These are phyloP conservation scores for Kalmusia sp. DNA, from an alignment of 2,329 filamentous ascomycete genomes.

Conservation along the genomic window DNA sequence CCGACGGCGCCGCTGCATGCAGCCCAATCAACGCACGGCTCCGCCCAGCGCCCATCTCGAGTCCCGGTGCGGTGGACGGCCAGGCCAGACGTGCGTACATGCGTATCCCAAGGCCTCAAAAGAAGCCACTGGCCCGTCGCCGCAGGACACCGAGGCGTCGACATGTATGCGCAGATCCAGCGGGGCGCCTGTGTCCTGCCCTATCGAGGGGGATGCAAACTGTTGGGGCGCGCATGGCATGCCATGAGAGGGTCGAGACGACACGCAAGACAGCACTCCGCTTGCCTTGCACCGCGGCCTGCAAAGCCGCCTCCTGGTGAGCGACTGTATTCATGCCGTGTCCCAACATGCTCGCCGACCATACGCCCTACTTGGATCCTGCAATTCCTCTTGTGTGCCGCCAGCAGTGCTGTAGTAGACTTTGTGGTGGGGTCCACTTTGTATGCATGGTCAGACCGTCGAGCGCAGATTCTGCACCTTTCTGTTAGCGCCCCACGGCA, in stretches of 20 bases:
- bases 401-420: neutral
- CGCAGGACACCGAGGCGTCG: neutral
- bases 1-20: slow-evolving; percentile 22
- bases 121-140: slow-evolving; percentile 9
- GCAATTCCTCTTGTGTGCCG: slow-evolving; percentile 1
- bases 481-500: slow-evolving; percentile 20
- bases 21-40: slow-evolving; percentile 14
- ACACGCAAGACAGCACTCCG: neutral
- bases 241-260: neutral
- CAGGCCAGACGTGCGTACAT: slow-evolving; percentile 18
- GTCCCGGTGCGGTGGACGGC: slow-evolving; percentile 19
- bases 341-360: neutral
- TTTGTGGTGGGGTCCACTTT: slow-evolving; percentile 1
- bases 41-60: slow-evolving; percentile 3
- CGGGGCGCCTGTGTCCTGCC: neutral
- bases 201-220: neutral
- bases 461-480: slow-evolving; percentile 24
- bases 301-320: no score
- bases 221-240: neutral
- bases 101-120: slow-evolving; percentile 7
- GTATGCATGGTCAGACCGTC: slow-evolving; percentile 18
- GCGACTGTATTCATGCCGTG: neutral
- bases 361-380: neutral
- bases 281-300: no score
- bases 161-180: slow-evolving; percentile 8